Evolutionary conservation across 2,329 filamentous ascomycete species (phyloP).

Genomic region (Clonostachys solani): DNA sequence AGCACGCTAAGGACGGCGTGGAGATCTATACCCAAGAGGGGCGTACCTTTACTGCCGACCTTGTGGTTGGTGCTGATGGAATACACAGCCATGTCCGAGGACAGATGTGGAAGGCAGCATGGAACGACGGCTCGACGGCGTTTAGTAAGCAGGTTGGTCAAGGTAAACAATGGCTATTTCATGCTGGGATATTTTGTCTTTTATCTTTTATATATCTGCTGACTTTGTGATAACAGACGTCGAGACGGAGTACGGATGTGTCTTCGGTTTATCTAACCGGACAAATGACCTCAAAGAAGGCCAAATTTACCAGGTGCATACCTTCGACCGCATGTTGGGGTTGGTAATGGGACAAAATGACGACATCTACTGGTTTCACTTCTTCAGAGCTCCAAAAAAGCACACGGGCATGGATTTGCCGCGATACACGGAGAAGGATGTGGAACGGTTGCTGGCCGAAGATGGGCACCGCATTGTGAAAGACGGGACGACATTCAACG

Average conservation of each 20-base stretch:
- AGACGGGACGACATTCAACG: constrained; percentile 15
- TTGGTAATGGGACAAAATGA: constrained; percentile 19
- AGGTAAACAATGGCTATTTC: not conserved
- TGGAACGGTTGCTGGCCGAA: constrained; percentile 15
- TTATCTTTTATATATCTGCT: too few species aligned
- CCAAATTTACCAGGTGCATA: constrained; percentile 10
- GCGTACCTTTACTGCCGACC: not conserved
- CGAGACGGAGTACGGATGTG: constrained; percentile 21
- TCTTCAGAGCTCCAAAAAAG: constrained; percentile 17
- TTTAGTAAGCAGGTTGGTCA: not conserved
- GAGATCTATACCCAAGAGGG: not conserved
- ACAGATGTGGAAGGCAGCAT: not conserved
- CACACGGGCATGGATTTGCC: constrained; percentile 24
- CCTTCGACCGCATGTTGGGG: constrained; percentile 14
- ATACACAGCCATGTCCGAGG: not conserved
- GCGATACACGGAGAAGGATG: constrained; percentile 21
- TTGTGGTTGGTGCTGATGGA: constrained; percentile 1
- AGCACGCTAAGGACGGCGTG: not conserved
- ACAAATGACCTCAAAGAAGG: constrained; percentile 11
- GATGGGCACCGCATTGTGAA: constrained; percentile 11
- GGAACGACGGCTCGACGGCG: not conserved
- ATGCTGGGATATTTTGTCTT: too few species aligned
- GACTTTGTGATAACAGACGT: constrained; percentile 6
- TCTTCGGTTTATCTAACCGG: constrained; percentile 28
- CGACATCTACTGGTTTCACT: constrained; percentile 28